Evolutionary conservation across 1,284 basidiomycete species (phyloP), one percentile per base, ranked within the genome.

Genomic region (Ustilago crameri): DNA sequence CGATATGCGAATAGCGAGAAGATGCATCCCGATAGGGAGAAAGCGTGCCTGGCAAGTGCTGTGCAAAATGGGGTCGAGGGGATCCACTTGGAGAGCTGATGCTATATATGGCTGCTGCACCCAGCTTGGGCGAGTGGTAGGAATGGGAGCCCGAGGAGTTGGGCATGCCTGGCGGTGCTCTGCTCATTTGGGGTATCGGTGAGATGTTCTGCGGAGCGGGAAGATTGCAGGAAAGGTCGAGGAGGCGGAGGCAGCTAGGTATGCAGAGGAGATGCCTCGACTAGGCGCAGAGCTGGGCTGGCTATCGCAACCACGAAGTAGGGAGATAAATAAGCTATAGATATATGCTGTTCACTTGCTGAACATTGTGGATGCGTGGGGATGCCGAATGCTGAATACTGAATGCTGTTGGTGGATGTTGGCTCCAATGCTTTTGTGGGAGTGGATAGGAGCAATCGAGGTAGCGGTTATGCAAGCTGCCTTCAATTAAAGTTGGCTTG

Each of bases 21-120:
- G 78, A 67, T 0, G 78, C 77, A 41, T 81, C 80, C 35, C 80
- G 72, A 35, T 80, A 81, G 8, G 80, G 80, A 10, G 80, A 80
- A 14, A 80, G 53, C 9, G 75, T 67, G 17, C 61, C 67, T 0
- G 78, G 72, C 14, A 80, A 61, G 38, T 79, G 76, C 46, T 78
- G 72, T 14, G 74, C 51, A 35, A 77, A 54, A 53, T 62, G 55
- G 5, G 72, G 72, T 22, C 78, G 71, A 3, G 78, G 78, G n/a
- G 78, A 80, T 3, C 71, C 74, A n/a, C 49, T 47, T 2, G 78
- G 78, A 17, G 78, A 80, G 43, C 46, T 57, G 30, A 65, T 67
- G 30, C 61, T 65, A 43, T 73, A 67, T 17, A 63, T 44, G 26
- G 64, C 58, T 17, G 64, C 68, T 9, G 63, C 61, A 23, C 71